A percentile compares a stretch with the other conserved stretches of the same genome.
Conservation (phyloP, 2,329 filamentous ascomycete species). For the Aspergillus alliaceus region DNA sequence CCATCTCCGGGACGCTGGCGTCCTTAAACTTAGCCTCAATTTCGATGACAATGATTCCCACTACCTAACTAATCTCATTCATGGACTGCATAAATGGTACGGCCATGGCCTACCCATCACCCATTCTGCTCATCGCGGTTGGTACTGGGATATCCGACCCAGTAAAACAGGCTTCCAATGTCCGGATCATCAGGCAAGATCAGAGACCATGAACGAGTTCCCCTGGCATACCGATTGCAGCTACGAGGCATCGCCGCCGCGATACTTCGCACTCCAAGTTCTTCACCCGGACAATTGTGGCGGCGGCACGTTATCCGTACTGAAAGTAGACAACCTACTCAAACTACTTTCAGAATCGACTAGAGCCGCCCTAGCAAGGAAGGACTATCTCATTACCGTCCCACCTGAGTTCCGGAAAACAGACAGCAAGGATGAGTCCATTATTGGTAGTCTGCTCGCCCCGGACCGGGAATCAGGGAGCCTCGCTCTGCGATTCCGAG, state of each 20-base stretch:
- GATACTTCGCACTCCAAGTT: conserved; percentile 46
- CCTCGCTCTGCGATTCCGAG: conserved; percentile 4
- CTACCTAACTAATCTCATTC: conserved; percentile 37
- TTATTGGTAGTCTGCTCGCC: conserved; percentile 24
- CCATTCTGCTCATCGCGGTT: conserved; percentile 43
- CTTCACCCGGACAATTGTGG: conserved; percentile 42
- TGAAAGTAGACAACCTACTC: conserved; percentile 29
- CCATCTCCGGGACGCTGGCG: conserved; percentile 19
- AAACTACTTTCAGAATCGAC: conserved; percentile 1
- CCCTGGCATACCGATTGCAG: conserved; percentile 50
- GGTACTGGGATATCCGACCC: conserved; percentile 49
- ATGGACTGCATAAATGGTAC: conserved; percentile 33
- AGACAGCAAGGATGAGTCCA: conserved; percentile 7
- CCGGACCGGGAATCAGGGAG: background rate
- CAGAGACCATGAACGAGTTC: conserved; percentile 46
- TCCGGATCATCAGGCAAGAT: conserved; percentile 36
- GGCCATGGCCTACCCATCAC: conserved; percentile 41
- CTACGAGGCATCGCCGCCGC: conserved; percentile 40
- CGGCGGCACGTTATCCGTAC: conserved; percentile 42
- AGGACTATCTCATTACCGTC: conserved; percentile 34
- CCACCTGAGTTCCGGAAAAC: conserved; percentile 35
- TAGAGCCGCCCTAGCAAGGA: conserved; percentile 24
- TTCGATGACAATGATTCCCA: conserved; percentile 35
- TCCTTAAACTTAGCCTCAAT: conserved; percentile 37
- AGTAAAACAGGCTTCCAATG: conserved; percentile 28